Conservation (phyloP, 2,329 filamentous ascomycete genomes). For the Diaporthe citri region DNA sequence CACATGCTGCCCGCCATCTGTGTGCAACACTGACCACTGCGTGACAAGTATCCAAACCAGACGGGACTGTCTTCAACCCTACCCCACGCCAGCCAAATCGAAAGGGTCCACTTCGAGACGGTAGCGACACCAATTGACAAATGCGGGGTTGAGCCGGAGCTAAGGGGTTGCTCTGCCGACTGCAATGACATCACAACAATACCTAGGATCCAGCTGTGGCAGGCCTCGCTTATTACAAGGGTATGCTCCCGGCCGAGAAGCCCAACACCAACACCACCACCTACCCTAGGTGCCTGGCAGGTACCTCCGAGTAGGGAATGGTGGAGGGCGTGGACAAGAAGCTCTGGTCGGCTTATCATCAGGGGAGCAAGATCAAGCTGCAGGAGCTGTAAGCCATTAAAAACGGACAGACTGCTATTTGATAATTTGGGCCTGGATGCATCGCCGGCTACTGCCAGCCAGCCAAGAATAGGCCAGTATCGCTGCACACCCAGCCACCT, state of each 20-base stretch:
- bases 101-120: not conserved
- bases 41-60: not conserved
- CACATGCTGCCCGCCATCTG: not conserved
- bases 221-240: constrained; percentile 24
- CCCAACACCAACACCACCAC: constrained; percentile 10
- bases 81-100: constrained; percentile 18
- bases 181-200: constrained; percentile 41
- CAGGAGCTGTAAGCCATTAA: not conserved
- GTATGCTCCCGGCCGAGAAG: constrained; percentile 26
- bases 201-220: constrained; percentile 13
- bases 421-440: not conserved
- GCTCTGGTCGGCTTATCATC: not conserved
- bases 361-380: not conserved
- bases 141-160: constrained; percentile 31
- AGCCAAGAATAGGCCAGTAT: not conserved
- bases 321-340: not conserved
- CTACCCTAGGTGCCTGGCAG: not conserved
- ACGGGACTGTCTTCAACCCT: not conserved
- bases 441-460: not conserved
- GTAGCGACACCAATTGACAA: constrained; percentile 10
- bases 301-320: not conserved
- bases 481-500: constrained; percentile 38
- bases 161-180: constrained; percentile 40
- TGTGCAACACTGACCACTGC: not conserved
- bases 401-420: not conserved